Evolutionary conservation across 1,284 basidiomycete species (phyloP).

Genomic region (Ganoderma multipileum): DNA sequence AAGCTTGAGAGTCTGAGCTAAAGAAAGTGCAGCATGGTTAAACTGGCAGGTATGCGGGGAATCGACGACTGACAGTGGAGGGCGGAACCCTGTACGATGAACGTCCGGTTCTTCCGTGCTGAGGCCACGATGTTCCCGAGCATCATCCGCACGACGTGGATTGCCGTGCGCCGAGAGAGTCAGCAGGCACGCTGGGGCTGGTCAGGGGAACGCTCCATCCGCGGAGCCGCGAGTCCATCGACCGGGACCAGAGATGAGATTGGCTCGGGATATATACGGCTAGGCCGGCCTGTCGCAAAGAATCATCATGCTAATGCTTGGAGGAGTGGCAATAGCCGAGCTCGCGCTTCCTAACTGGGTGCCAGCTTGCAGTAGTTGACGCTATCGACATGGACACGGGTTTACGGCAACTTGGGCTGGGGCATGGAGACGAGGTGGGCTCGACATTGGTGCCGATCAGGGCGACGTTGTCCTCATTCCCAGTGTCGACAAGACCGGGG

Average conservation of each 20-base stretch:
- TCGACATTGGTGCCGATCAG: constrained; percentile 13
- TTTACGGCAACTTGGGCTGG: neutral
- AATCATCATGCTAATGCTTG: neutral
- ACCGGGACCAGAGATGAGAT: constrained; percentile 16
- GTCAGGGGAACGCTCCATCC: constrained; percentile 14
- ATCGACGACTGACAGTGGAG: neutral
- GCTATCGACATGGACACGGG: neutral
- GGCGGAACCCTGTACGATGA: neutral
- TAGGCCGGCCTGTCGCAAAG: neutral
- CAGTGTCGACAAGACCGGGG: neutral
- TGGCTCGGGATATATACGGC: neutral
- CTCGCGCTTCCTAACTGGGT: neutral
- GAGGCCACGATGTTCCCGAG: constrained; percentile 34
- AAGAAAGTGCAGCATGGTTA: constrained; percentile 3
- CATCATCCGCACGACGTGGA: constrained; percentile 31
- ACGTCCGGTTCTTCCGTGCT: constrained; percentile 26
- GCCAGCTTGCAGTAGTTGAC: neutral
- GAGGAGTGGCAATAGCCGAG: neutral
- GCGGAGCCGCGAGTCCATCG: constrained; percentile 23
- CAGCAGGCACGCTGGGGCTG: constrained; percentile 15
- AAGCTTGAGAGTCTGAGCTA: constrained; percentile 2
- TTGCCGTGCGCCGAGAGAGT: constrained; percentile 6
- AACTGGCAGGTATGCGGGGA: neutral
- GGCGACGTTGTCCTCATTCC: neutral
- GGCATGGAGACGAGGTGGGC: neutral